A percentile compares a stretch with the other conserved stretches of the same genome.
Evolutionary conservation across 164 flowering plant genomes (phyloP).

Genomic region (Pachysandra terminalis): DNA sequence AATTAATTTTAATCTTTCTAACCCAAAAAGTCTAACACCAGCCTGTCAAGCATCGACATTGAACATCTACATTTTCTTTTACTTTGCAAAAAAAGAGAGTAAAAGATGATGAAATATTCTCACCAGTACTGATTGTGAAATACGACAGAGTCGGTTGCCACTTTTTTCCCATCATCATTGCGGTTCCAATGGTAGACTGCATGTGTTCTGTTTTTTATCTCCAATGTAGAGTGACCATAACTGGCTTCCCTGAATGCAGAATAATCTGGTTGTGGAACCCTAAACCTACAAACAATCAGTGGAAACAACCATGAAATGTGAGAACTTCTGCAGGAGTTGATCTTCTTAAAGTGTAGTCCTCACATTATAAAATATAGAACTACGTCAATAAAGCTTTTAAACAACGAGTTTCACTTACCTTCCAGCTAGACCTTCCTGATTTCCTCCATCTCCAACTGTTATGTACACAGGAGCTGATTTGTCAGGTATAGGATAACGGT

Average conservation of each 20-base stretch:
- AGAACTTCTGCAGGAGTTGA: no score
- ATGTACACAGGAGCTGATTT: conserved; percentile 91
- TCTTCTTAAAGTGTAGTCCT: no score
- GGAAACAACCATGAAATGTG: conserved; percentile 4
- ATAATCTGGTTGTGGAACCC: conserved; percentile 89
- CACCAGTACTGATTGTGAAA: conserved; percentile 86
- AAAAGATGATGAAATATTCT: conserved; percentile 19
- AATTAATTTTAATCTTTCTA: background rate
- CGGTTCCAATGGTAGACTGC: conserved; percentile 91
- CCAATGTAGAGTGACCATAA: conserved; percentile 90
- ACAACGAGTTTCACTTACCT: no score
- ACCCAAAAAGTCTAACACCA: no score
- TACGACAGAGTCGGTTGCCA: conserved; percentile 60
- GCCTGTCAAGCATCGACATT: background rate
- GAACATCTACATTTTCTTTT: background rate
- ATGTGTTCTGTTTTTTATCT: conserved; percentile 87
- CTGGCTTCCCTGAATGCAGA: conserved; percentile 97
- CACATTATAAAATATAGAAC: no score
- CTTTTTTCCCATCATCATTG: conserved; percentile 79
- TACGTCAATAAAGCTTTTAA: no score
- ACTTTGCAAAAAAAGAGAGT: background rate
- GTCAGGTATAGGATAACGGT: conserved; percentile 63
- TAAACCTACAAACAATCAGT: conserved; percentile 46
- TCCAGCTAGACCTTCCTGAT: conserved; percentile 93
- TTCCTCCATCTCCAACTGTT: conserved; percentile 98